Base-by-base conservation (phyloP, 805 yeast genomes). In the Candida fluviatilis region DNA sequence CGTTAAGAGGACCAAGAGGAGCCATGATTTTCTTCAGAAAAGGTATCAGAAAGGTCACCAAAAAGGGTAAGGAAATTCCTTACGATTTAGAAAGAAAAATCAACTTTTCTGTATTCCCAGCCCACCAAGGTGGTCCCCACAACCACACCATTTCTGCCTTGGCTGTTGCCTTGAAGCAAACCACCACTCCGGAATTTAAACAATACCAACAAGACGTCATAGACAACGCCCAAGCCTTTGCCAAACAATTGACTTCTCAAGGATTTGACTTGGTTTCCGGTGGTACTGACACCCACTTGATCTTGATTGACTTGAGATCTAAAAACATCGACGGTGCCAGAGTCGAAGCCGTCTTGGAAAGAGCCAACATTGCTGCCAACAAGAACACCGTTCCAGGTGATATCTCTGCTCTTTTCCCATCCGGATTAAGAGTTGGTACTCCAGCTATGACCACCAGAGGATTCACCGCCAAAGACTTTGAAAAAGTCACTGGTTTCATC, bases 61-160 rank as follows among this genome's bases (percentile, higher is more conserved):
- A 86, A 74, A 79, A 80, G 51, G 97, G 96, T 49, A 86, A 85
- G 64, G 90, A 87, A 66, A 71, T 84, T 40, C 69, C 75, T 36
- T 90, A 88, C 62, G 96, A 91, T 55, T 77, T 91, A 57, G 98
- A 91, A 67, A 79, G 80, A 59, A 84, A 80, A 61, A 89, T 91
- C 67, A 91, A 91, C 76, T 91, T 91, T 60, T 87, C 96, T 23
- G 98, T 91, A 40, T 91, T 91, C 86, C 99, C 99, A 52, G 98
- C 95, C 48, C 98, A 91, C 66, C 99, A 91, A 74, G 99, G 99
- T 73, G 99, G 99, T 59, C 99, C 99, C 51, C 98, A 91, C 68
- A 91, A 91, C 73, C 97, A 91, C 69, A 91, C 98, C 53, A 91
- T 91, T 57, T 80, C 96, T 47, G 98, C 98, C 15, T 74, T 91